These are phyloP conservation scores for Tetrastigma voinierianum DNA, from an alignment of 164 flowering plant genomes.

Conservation along the genomic window DNA sequence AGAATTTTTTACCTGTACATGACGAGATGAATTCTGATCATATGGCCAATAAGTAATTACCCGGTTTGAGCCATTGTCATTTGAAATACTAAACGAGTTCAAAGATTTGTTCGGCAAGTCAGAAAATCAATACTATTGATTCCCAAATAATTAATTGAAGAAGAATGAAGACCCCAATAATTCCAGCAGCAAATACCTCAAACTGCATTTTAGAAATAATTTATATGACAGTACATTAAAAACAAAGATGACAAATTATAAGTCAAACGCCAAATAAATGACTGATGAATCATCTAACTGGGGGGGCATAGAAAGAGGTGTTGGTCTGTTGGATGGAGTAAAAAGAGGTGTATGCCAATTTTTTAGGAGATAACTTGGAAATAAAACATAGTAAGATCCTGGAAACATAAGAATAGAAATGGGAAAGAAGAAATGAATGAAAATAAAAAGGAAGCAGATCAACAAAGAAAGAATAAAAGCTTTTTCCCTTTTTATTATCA, in stretches of 20 bases:
- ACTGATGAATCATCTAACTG: not conserved
- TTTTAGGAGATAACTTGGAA: too few relatives aligned
- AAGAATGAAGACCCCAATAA: slow-evolving; percentile 68
- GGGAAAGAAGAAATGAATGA: too few relatives aligned
- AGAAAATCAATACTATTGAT: slow-evolving; percentile 54
- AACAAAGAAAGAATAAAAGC: too few relatives aligned
- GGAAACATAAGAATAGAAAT: too few relatives aligned
- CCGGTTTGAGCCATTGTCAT: slow-evolving; percentile 80
- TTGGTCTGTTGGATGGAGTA: too few relatives aligned
- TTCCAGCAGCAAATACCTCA: slow-evolving; percentile 70
- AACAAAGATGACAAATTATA: not conserved
- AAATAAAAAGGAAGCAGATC: too few relatives aligned
- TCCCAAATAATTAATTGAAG: slow-evolving; percentile 78
- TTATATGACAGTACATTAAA: not conserved
- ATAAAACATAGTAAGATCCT: too few relatives aligned
- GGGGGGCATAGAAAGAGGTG: not conserved
- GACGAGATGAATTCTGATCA: not conserved
- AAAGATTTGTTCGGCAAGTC: slow-evolving; percentile 67
- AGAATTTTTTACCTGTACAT: not conserved
- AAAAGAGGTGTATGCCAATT: too few relatives aligned
- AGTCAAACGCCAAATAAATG: not conserved
- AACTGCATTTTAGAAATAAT: slow-evolving; percentile 45
- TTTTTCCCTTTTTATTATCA: too few relatives aligned
- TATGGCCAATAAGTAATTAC: slow-evolving; percentile 22
- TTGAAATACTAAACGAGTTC: slow-evolving; percentile 85